Conservation (phyloP, 1,284 basidiomycete species). For the Ceraceosorus guamensis region DNA sequence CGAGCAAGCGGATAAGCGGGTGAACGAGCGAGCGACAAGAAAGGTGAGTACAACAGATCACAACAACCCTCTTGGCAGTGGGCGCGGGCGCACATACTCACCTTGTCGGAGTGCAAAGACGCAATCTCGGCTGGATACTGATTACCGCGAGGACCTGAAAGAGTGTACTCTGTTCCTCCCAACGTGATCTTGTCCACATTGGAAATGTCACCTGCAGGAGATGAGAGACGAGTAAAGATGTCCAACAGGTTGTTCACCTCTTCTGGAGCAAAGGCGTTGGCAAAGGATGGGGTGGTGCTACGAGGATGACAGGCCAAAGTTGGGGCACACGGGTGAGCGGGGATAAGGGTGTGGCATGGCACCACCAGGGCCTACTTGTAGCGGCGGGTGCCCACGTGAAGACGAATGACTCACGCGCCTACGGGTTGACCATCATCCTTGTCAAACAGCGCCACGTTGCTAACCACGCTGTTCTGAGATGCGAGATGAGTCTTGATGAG, state of each 20-base stretch:
- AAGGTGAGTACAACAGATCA: too few relatives aligned
- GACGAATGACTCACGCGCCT: background rate
- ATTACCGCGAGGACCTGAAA: constrained; percentile 15
- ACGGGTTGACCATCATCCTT: background rate
- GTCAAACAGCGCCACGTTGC: background rate
- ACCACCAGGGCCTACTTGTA: constrained; percentile 13
- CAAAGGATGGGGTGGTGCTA: constrained; percentile 13
- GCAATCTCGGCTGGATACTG: constrained; percentile 19
- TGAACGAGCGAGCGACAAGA: too few relatives aligned
- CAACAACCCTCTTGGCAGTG: too few relatives aligned
- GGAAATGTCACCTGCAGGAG: constrained; percentile 11
- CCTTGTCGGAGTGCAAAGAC: constrained; percentile 13
- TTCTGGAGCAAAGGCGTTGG: constrained; percentile 12
- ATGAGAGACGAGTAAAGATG: constrained; percentile 15
- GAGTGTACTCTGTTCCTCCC: constrained; percentile 12
- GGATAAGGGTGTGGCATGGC: too few relatives aligned
- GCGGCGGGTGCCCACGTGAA: too few relatives aligned
- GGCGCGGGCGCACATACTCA: too few relatives aligned
- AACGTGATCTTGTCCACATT: constrained; percentile 14
- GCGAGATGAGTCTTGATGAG: background rate
- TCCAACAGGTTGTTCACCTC: constrained; percentile 14
- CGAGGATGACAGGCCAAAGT: too few relatives aligned
- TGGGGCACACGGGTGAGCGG: too few relatives aligned
- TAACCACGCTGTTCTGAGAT: background rate
- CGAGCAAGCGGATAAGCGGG: too few relatives aligned